Evolutionary conservation across 2,329 filamentous ascomycete genomes (phyloP), one percentile per base, ranked within the genome.

Genomic region (Harringtonia aguacate): DNA sequence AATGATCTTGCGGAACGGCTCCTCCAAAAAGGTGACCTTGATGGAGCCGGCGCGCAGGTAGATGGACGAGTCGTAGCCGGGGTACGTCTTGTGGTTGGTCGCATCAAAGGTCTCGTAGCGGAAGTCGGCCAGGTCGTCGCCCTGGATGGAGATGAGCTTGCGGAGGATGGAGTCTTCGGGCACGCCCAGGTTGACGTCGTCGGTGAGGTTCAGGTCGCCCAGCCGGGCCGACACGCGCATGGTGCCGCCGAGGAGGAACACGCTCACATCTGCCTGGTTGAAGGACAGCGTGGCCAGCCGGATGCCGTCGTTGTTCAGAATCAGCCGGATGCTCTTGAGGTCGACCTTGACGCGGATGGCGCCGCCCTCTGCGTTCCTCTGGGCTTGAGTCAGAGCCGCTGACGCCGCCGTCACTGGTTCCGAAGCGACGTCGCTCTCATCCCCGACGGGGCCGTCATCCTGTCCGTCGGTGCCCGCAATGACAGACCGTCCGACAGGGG

Each of bases 241-340:
- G 0, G 86, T 83, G 53, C 81, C 86, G 34, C 84, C 88, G 41
- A 84, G 78, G 5, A 98, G 68, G 65, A 94, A 94, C 8, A 98
- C 81, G 1, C 86, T 86, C 29, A 95, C 83, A 58, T 95, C 86
- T 3, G 89, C 92, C 47, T 92, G 90, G 52, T 87, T 94, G 56
- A 99, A 79, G 43, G 88, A 92, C 17, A 98, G 65, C 0, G 92
- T 98, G 24, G 92, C 92, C 24, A 99, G 73, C 22, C 92, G 80
- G 46, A 97, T 94, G 1, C 92, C 92, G 59, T 99, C 94, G 51
- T 98, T 97, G 60, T 99, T 99, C 44, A 99, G 70, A 50, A 98
- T 90, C 24, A 98, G 72, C 3, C 87, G 79, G 50, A 99, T 95
- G 66, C 85, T 89, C 66, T 94, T 94, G 49, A 99, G 67, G 49